Evolutionary conservation across 305 asterid species (phyloP), one percentile per base, ranked within the genome.

Genomic region (Fraxinus angustifolia): DNA sequence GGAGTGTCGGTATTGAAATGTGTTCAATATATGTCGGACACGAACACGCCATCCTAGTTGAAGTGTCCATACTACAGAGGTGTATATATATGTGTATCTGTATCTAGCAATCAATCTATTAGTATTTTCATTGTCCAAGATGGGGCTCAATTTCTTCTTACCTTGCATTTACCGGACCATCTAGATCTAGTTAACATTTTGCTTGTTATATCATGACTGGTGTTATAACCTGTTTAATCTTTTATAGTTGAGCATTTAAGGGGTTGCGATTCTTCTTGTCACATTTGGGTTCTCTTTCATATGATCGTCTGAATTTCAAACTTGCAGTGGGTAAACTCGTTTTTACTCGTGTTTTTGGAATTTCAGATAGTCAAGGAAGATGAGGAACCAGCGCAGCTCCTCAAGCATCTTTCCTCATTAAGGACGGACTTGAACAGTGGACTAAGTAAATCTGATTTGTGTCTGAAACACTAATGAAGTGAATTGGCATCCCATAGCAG

Each of bases 301-400:
- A 14, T 79, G 68, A 82, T 62, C 3, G 5, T 76, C 11, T 31
- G 31, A 58, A 19, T 58, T 58, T 58, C 68, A 58, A 36, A 33
- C 17, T 56, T 78, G 74, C 79, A 19, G 31, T 42, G 40, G 56
- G 33, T 60, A 56, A 78, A 71, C 14, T 35, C 33, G 38, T 75
- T 2, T 45, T 28, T 6, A 31, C 78, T 8, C 21, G 34, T 73
- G 31, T 34, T 60, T 60, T 31, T 11, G 75, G 38, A 19, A 42
- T 84, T 83, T 74, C 92, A 89, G 96, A 83, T 87, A 72, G 90
- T 82, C 40, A 82, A 83, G 76, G 88, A 89, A 85, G 91, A 89
- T 14, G 89, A 90, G 72, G 93, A 90, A 85, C 93, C 92, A 14
- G 86, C 75, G 73, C 86, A 82, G 82, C 94, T 92, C 34, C 86